Base-by-base conservation (phyloP, 352 stramenopile genomes). In the Phytophthora pluvialis region DNA sequence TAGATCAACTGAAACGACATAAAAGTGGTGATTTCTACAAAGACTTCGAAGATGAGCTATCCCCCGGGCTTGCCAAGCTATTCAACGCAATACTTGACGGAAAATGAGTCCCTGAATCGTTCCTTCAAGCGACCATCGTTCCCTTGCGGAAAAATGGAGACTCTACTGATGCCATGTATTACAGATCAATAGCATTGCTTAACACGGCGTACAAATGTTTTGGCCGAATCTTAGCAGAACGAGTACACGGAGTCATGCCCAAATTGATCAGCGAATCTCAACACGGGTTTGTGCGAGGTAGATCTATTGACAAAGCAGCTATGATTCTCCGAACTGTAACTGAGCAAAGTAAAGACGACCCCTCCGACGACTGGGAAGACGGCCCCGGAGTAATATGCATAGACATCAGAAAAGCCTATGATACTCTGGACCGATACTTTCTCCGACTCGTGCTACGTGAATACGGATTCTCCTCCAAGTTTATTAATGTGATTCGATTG, bases 141-240 rank as follows among this genome's bases (percentile, higher is more conserved):
- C 33, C 45, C 0, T 26, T 64, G 0, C 21, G 56, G 6, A 55
- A 67, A 10, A 67, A 60, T 28, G 59, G 59, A 5, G 33, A 60
- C 10, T 67, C 56, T 9, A 11, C 16, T 6, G 32, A 60, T 15
- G 59, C 49, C 1, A 67, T 60, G 42, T 42, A 60, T 9, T 67
- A 60, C 9, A 10, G 48, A 15, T 40, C 48, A 15, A 67, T 64
- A 12, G 46, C 58, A 2, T n/a, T 66, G 4, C 25, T 59, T 0
- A 67, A 60, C 13, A 60, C 59, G 3, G 48, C 48, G 4, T 60
- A 55, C 25, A 65, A 60, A 42, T 35, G 50, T 11, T 40, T 55
- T 1, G 49, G 31, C 5, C n/a, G 48, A 16, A 50, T 60, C 3
- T 44, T 39, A 9, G 59, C 48, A 11, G 31, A 60, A n/a, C 21